These are phyloP conservation scores for Ophiosphaerella narmari DNA, from an alignment of 2,329 filamentous ascomycete genomes.

Conservation along the genomic window DNA sequence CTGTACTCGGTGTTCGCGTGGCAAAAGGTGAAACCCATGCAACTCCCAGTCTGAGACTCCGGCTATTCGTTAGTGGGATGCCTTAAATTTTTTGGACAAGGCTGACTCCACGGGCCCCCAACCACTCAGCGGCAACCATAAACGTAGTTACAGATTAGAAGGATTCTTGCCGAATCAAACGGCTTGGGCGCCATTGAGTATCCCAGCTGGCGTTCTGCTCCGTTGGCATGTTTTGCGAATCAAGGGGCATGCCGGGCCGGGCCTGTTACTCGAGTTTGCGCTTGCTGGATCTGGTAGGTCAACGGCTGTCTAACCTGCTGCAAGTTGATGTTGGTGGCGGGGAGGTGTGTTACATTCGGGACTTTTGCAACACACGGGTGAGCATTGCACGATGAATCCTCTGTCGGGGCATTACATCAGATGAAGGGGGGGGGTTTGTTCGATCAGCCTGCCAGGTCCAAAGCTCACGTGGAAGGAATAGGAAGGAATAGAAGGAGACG, in stretches of 20 bases:
- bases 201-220: constrained; percentile 8
- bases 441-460: neutral
- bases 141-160: constrained; percentile 2
- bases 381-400: constrained; percentile 1
- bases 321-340: constrained; percentile 4
- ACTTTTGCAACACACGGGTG: neutral
- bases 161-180: constrained; percentile 8
- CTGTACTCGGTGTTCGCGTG: constrained; percentile 19
- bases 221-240: constrained; percentile 15
- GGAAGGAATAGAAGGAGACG: neutral
- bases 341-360: neutral
- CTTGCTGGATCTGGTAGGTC: constrained; percentile 1
- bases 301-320: neutral
- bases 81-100: constrained; percentile 38
- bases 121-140: constrained; percentile 8
- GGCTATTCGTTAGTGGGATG: constrained; percentile 36
- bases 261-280: constrained; percentile 5
- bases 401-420: constrained; percentile 13
- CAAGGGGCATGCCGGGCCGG: constrained; percentile 8
- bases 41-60: constrained; percentile 31
- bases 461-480: neutral
- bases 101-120: constrained; percentile 34
- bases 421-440: neutral
- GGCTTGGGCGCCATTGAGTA: constrained; percentile 1
- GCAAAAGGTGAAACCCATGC: constrained; percentile 18